Percentiles rank a stretch among this genome's conserved stretches.
Evolutionary conservation across 1,139 yeast species (phyloP).

Genomic region (Spathaspora sp.): DNA sequence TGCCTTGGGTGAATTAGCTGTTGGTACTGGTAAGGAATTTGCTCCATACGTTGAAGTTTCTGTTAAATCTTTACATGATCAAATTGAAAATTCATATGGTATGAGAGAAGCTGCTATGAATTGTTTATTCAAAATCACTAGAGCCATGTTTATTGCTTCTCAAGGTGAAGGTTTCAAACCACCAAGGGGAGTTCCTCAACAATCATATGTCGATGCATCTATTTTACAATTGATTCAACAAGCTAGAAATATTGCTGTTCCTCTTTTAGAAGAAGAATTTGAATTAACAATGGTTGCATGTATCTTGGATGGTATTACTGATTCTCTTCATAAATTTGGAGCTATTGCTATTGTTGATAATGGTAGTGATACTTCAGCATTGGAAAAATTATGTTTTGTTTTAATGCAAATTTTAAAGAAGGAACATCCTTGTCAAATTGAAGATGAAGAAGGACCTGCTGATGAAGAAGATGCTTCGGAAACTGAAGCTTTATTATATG

Average conservation of each 20-base stretch:
- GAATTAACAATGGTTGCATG: constrained; percentile 80
- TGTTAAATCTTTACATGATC: constrained; percentile 63
- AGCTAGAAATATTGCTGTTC: constrained; percentile 66
- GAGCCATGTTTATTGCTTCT: constrained; percentile 64
- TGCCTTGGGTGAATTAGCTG: constrained; percentile 85
- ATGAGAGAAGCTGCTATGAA: constrained; percentile 85
- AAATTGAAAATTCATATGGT: constrained; percentile 84
- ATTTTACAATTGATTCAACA: constrained; percentile 61
- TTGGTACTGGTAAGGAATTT: constrained; percentile 80
- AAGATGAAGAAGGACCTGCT: constrained; percentile 50
- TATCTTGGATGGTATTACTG: constrained; percentile 73
- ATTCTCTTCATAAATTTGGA: constrained; percentile 71
- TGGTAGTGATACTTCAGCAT: constrained; percentile 53
- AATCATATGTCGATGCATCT: constrained; percentile 55
- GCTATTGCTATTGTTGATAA: constrained; percentile 65
- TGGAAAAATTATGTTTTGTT: constrained; percentile 70
- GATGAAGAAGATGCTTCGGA: constrained; percentile 77
- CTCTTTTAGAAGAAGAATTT: constrained; percentile 70
- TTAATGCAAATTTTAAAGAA: constrained; percentile 72
- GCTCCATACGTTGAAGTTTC: constrained; percentile 76
- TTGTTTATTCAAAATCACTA: constrained; percentile 79
- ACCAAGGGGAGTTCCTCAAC: constrained; percentile 73
- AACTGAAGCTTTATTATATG: constrained; percentile 81
- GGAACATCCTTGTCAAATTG: constrained; percentile 79
- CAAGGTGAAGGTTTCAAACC: constrained; percentile 52